A percentile compares a stretch with the other conserved stretches of the same genome.
These are phyloP conservation scores for Penicillium cinerascens DNA, from an alignment of 495 filamentous ascomycete genomes.

Conservation along the genomic window DNA sequence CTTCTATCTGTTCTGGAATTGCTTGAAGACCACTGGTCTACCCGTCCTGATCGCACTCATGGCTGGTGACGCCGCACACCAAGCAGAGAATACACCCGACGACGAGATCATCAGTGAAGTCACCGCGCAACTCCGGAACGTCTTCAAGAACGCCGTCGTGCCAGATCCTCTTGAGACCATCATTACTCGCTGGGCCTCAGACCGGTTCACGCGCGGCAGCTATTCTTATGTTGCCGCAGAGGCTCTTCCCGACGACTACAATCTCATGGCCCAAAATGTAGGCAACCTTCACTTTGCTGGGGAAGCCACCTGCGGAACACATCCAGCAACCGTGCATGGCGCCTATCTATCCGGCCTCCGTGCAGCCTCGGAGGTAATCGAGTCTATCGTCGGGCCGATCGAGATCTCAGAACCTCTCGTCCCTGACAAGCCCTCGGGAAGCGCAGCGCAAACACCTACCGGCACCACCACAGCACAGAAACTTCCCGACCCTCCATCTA, in stretches of 20 bases:
- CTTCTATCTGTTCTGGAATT: slow-evolving; percentile 98
- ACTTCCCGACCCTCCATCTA: neutral
- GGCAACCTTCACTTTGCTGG: slow-evolving; percentile 95
- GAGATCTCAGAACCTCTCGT: slow-evolving; percentile 71
- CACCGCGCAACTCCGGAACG: slow-evolving; percentile 64
- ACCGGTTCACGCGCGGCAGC: slow-evolving; percentile 83
- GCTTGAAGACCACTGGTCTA: slow-evolving; percentile 79
- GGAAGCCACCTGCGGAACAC: slow-evolving; percentile 90
- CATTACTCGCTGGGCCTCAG: slow-evolving; percentile 88
- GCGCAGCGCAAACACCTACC: slow-evolving; percentile 9
- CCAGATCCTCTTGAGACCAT: slow-evolving; percentile 82
- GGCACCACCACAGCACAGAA: slow-evolving; percentile 11
- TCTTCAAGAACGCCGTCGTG: slow-evolving; percentile 59
- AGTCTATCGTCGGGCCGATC: slow-evolving; percentile 76
- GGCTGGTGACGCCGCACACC: slow-evolving; percentile 90
- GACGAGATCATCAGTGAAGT: slow-evolving; percentile 74
- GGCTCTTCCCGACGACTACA: slow-evolving; percentile 84
- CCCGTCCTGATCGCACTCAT: slow-evolving; percentile 89
- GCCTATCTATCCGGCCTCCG: slow-evolving; percentile 92
- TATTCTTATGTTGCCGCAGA: slow-evolving; percentile 88
- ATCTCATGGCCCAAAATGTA: slow-evolving; percentile 79
- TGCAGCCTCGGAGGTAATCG: slow-evolving; percentile 80
- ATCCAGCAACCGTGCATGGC: slow-evolving; percentile 95
- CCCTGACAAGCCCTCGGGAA: slow-evolving; percentile 53
- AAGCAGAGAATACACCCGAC: slow-evolving; percentile 74